Base-by-base conservation (phyloP, 2,329 filamentous ascomycete species). In the Colletotrichum sp. region DNA sequence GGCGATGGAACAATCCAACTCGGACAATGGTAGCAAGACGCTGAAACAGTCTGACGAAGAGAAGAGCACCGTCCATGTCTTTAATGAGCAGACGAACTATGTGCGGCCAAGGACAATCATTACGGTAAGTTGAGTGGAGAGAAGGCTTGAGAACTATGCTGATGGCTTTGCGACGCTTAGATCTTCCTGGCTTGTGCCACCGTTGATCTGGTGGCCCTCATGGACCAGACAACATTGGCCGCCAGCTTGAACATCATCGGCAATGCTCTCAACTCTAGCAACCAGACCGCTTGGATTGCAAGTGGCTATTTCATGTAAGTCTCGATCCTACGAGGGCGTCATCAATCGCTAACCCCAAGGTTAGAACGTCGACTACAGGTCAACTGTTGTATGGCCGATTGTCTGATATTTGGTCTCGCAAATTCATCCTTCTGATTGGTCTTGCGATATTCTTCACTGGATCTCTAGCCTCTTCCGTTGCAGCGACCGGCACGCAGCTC, bases 81-180 rank as follows among this genome's bases (percentile, higher is more conserved):
- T 91, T 81, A 90, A 89, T 57, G 89, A 91, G 77, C 89, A 91
- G 79, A 90, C 89, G 19, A 89, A 90, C 77, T 91, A 90, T 83
- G 88, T 90, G 4, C 87, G 89, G 6, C 85, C 79, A 66, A 83
- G 84, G 28, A 89, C 84, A 2, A 90, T 91, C 65, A 87, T 90
- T 77, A 90, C 85, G n/a, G 89, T 89, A 81, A 74, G 79, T 2
- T 7, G 7, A 22, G 2, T 52, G n/a, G 0, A 12, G 44, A 6
- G 3, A 6, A 44, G 1, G 13, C 15, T 3, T 2, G 27, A 32
- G 4, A n/a, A 22, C 8, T 19, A 19, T 11, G n/a, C n/a, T 36
- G 9, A 28, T 9, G 28, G 6, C 65, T 36, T 36, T 8, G 16
- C 19, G n/a, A 39, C 30, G 16, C 52, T 4, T 71, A 91, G 89